These are phyloP conservation scores for Grammothele lineata DNA, from an alignment of 768 basidiomycete genomes.

Conservation along the genomic window DNA sequence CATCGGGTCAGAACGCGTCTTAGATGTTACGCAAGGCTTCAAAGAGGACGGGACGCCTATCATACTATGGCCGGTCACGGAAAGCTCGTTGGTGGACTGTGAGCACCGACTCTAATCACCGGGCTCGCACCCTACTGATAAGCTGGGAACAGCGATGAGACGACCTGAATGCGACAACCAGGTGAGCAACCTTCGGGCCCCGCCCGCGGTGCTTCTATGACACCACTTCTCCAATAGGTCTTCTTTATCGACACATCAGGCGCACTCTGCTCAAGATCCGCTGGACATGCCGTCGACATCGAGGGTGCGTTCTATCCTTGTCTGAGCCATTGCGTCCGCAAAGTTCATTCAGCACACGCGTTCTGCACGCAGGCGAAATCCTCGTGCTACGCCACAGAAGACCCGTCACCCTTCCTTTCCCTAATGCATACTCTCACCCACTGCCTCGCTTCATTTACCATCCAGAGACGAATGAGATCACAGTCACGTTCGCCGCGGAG, in stretches of 20 bases:
- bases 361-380: conserved; percentile 43
- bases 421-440: conserved; percentile 73
- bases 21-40: conserved; percentile 52
- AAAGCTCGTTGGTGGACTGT: conserved; percentile 78
- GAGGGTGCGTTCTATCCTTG: conserved; percentile 44
- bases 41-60: conserved; percentile 60
- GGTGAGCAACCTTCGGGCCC: conserved; percentile 39
- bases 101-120: conserved; percentile 1
- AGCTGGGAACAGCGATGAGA: conserved; percentile 48
- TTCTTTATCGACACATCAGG: conserved; percentile 82
- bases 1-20: conserved; percentile 45
- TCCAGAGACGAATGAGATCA: conserved; percentile 51
- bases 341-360: background rate
- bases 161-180: conserved; percentile 72
- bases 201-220: background rate
- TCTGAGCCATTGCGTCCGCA: conserved; percentile 7
- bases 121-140: background rate
- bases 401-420: conserved; percentile 72
- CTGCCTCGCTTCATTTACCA: conserved; percentile 67
- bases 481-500: conserved; percentile 55
- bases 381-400: conserved; percentile 75
- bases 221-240: conserved; percentile 34
- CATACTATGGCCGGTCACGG: conserved; percentile 68
- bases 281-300: conserved; percentile 80
- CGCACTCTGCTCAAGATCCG: conserved; percentile 68